Base-by-base conservation (phyloP, 352 stramenopile species). In the Pythium utonaiense region DNA sequence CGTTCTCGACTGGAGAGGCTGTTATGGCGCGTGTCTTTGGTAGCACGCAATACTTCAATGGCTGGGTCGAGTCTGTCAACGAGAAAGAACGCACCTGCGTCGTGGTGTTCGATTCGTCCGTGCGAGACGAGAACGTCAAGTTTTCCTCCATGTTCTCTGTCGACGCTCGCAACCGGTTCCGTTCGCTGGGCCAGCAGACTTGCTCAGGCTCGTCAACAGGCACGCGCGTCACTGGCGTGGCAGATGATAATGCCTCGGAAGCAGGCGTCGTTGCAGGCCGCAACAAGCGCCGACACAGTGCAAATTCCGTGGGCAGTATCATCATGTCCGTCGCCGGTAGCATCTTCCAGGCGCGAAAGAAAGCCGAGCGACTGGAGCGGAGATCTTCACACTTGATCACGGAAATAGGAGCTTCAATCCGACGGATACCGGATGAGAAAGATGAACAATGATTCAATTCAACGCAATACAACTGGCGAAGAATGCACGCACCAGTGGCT, bases 71-170 rank as follows among this genome's bases (percentile, higher is more conserved):
- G 41, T 44, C 16, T 31, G 70, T 91, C 4, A 61, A 69, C 27
- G 78, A 89, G 49, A 83, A 82, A 36, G 70, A 88, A 14, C 75
- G 79, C 27, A 66, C 74, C 27, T 91, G 82, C 53, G 62, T 57
- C n/a, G 79, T 89, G 53, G 73, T 73, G 10, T 91, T 91, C 30
- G 80, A 91, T 49, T 91, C 79, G 2, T 87, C 76, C 17, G 82
- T 86, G 64, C 70, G 71, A 13, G 82, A 91, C 57, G 70, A 72
- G 12, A 51, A 62, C 25, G 78, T 91, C 28, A 78, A 74, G 45
- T 91, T 89, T 49, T 83, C 78, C 14, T 67, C 67, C 25, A 88
- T 88, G 72, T 89, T 89, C 56, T 88, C 82, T 0, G 71, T 86
- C 30, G 79, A 91, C 56, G 52, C 55, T 14, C 71, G 78, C 24